Evolutionary conservation across 345 rosid genomes (phyloP), one percentile per base, ranked within the genome.

Genomic region (Boechera divaricarpa): DNA sequence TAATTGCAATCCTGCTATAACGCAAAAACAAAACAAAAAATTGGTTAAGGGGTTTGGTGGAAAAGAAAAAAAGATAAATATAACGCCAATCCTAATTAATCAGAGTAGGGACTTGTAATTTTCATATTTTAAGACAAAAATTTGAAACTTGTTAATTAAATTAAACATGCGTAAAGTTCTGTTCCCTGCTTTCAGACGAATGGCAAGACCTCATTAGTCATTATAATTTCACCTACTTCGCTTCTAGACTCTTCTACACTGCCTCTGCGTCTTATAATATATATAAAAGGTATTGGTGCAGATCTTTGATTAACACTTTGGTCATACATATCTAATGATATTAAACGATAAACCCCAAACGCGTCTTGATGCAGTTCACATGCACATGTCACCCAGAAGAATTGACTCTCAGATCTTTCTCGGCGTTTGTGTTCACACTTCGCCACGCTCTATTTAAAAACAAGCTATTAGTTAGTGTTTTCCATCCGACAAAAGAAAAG

Each of bases 401-500:
- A 58, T 75, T 75, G 74, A 75, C 74, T 49, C 68, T 59, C 75
- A 62, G 63, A 76, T 76, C 64, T 76, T 62, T 51, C 69, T 69
- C 4, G 39, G 32, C 33, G 31, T 55, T 21, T 61, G 58, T 69
- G 80, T 76, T 69, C 70, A 76, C 80, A 69, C 75, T 69, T 61
- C 39, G 38, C 44, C 73, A 48, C 60, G 44, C 73, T 75, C 65
- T 45, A 35, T 47, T 15, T 47, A 59, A 0, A 16, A 1, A 38
- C 13, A 38, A 51, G 24, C 26, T 57, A 21, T 21, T 21, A 41
- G 33, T 21, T 11, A 62, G 51, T 51, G 5, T 67, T 35, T 60
- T 18, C 16, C 10, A 47, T 15, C 33, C 7, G 1, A 49, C 16
- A 32, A 48, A 16, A n/a, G 8, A 33, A 24, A 36, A 11, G 15